Evolutionary conservation across 768 basidiomycete species (phyloP), one percentile per base, ranked within the genome.

Genomic region (Pulveroboletus sp.): DNA sequence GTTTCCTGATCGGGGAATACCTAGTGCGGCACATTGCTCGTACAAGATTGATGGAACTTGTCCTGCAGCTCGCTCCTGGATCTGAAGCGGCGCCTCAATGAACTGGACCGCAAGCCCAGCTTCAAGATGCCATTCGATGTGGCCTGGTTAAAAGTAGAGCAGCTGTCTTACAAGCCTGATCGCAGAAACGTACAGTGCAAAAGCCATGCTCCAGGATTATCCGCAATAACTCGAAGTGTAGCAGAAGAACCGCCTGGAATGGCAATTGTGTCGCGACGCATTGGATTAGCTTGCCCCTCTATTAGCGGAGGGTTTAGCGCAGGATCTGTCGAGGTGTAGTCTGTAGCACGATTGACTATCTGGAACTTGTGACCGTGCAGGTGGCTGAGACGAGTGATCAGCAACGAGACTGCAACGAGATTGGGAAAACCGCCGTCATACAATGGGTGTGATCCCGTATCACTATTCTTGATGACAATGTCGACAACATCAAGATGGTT

Each of bases 151-250:
- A 49, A 26, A 31, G 39, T 27, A 14, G 27, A 41, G 30, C 2
- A 50, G 31, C 9, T 5, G 21, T 39, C 33, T 15, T 37, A 24
- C 18, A 40, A 49, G 15, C 39, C 26, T 30, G 30, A 32, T 43
- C 40, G 13, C 30, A 35, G 59, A 43, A 30, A 73, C 84, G 47
- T 61, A 85, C 83, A 92, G 65, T 90, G 89, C 65, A 92, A 79
- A 55, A 92, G 67, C 88, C 91, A 94, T 8, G 79, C 83, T 10
- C 95, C 95, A 1, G 95, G 95, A 69, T 98, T 98, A 66, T 98
- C 89, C 1, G 91, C 90, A 41, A 84, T 71, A 59, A 93, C 68
- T 18, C 92, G 82, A 39, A 99, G 70, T 0, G 87, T 88, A 10
- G 78, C 86, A 4, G 83, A 83, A 17, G 78, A 69, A 51, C 75